These are phyloP conservation scores for Chlamydomonas urium DNA, from an alignment of 139 green algal species.

Conservation along the genomic window DNA sequence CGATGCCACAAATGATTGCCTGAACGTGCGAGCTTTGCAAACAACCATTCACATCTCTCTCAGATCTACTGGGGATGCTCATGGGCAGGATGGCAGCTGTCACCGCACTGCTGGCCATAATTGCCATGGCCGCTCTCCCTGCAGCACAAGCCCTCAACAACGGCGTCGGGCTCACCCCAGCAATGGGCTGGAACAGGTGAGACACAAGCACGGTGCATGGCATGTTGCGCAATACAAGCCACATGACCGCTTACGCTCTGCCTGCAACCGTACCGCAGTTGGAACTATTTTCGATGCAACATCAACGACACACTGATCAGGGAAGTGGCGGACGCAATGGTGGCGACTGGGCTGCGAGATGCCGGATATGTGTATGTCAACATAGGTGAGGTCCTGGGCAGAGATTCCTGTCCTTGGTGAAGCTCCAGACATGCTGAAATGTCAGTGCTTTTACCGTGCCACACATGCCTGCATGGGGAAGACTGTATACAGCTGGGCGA, in stretches of 20 bases:
- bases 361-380: constrained; percentile 39
- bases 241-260: not conserved
- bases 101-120: not conserved
- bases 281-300: constrained; percentile 43
- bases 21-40: not conserved
- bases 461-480: not conserved
- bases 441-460: not conserved
- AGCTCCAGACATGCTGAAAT: not conserved
- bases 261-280: not conserved
- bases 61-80: not conserved
- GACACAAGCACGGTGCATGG: not conserved
- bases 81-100: not conserved
- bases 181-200: constrained; percentile 33
- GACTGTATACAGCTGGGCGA: not conserved
- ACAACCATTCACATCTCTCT: not conserved
- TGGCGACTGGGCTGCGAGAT: constrained; percentile 32
- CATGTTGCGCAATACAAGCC: not conserved
- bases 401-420: not conserved
- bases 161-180: constrained; percentile 32
- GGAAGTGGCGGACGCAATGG: constrained; percentile 41
- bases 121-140: not conserved
- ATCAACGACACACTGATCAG: constrained; percentile 45
- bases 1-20: not conserved
- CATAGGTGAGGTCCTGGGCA: constrained; percentile 14
- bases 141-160: constrained; percentile 21